Evolutionary conservation across 2,329 filamentous ascomycete genomes (phyloP).

Genomic region (Neocucurbitaria cava): DNA sequence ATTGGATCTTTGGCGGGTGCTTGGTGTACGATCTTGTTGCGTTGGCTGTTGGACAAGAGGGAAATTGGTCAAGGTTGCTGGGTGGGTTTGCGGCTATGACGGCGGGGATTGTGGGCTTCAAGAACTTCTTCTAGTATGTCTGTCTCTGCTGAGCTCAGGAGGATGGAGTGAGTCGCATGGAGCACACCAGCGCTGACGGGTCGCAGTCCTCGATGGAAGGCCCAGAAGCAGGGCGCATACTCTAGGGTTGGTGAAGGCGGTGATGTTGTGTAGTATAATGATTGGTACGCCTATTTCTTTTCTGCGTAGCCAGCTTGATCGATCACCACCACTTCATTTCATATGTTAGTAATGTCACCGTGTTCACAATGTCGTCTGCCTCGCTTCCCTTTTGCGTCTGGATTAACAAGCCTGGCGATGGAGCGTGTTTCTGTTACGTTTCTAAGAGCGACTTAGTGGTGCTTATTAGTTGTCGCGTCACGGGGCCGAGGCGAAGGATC

Average conservation of each 20-base stretch:
- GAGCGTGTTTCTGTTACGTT: conserved; percentile 36
- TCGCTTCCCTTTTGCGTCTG: not conserved
- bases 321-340: not conserved
- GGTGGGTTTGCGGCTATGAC: conserved; percentile 59
- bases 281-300: no score
- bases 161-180: not conserved
- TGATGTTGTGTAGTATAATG: conserved; percentile 4
- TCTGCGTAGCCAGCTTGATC: no score
- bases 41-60: conserved; percentile 60
- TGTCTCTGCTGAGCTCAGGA: conserved; percentile 35
- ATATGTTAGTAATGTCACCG: not conserved
- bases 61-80: conserved; percentile 60
- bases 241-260: conserved; percentile 19
- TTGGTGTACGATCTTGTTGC: conserved; percentile 66
- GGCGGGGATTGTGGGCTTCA: conserved; percentile 61
- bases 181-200: conserved; percentile 26
- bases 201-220: conserved; percentile 34
- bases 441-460: conserved; percentile 28
- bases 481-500: conserved; percentile 9
- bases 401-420: not conserved
- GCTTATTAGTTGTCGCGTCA: conserved; percentile 20
- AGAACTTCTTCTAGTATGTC: conserved; percentile 60
- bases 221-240: conserved; percentile 25
- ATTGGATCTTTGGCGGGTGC: conserved; percentile 68
- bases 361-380: not conserved